These are phyloP conservation scores for Ceratocystis cubensis DNA, from an alignment of 2,329 filamentous ascomycete genomes.

Conservation along the genomic window DNA sequence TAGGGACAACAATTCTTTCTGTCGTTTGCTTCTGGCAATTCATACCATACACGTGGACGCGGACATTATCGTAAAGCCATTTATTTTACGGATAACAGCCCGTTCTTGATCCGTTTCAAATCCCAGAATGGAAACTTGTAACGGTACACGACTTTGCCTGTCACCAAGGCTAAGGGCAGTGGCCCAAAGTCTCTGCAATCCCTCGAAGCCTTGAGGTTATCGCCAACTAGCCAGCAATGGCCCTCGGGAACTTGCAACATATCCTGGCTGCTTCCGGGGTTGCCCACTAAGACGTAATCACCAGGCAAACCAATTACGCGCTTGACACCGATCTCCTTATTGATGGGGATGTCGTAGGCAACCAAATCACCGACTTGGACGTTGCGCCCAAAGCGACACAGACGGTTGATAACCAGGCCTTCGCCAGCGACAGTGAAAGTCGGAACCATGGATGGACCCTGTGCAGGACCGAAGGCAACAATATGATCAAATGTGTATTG, in stretches of 20 bases:
- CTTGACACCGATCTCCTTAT: conserved; percentile 55
- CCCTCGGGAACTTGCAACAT: conserved; percentile 67
- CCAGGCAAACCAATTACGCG: conserved; percentile 64
- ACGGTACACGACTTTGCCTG: conserved; percentile 66
- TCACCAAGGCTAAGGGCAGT: conserved; percentile 70
- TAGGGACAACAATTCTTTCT: not conserved
- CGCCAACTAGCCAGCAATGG: conserved; percentile 82
- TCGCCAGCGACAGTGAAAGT: conserved; percentile 60
- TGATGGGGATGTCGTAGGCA: conserved; percentile 60
- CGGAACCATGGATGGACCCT: conserved; percentile 79
- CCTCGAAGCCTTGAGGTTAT: conserved; percentile 71
- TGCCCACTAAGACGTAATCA: conserved; percentile 59
- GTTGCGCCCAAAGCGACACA: conserved; percentile 54
- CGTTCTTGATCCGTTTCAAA: conserved; percentile 37
- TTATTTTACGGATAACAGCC: conserved; percentile 27
- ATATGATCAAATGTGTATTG: conserved; percentile 50
- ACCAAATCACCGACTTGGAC: conserved; percentile 72
- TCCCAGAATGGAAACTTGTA: conserved; percentile 34
- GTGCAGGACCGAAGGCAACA: conserved; percentile 45
- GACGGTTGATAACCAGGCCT: conserved; percentile 54
- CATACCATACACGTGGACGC: not conserved
- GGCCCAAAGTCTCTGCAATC: conserved; percentile 84
- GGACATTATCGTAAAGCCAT: not conserved
- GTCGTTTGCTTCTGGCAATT: not conserved
- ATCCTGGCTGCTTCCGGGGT: conserved; percentile 34